Evolutionary conservation across 345 rosid genomes (phyloP).

Genomic region (Hypericum androsaemum): DNA sequence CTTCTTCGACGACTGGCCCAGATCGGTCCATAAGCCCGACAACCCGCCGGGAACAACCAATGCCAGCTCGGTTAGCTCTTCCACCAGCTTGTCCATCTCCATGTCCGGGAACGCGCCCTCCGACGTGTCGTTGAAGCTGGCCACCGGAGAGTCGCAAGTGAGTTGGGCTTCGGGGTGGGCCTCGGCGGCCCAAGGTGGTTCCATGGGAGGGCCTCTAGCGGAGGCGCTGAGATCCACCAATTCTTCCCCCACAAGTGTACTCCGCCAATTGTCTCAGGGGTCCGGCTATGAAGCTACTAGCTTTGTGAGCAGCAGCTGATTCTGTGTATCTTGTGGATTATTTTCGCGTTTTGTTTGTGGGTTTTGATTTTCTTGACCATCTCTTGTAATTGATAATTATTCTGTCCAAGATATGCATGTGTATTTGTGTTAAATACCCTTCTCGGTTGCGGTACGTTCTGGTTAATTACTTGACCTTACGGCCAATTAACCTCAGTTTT

Average conservation of each 20-base stretch:
- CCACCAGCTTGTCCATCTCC: slow-evolving; percentile 60
- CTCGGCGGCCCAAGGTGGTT: slow-evolving; percentile 26
- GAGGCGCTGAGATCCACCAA: slow-evolving; percentile 71
- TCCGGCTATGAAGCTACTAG: slow-evolving; percentile 27
- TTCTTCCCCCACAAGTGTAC: slow-evolving; percentile 71
- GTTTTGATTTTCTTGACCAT: too few relatives aligned
- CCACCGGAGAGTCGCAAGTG: slow-evolving; percentile 35
- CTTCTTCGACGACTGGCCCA: slow-evolving; percentile 89
- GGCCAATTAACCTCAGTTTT: too few relatives aligned
- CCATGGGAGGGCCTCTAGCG: slow-evolving; percentile 87
- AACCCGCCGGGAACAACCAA: slow-evolving; percentile 20
- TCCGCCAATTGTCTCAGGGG: slow-evolving; percentile 47
- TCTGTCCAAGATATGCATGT: too few relatives aligned
- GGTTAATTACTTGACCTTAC: too few relatives aligned
- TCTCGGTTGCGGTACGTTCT: too few relatives aligned
- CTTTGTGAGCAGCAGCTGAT: slow-evolving; percentile 3
- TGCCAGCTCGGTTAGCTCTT: slow-evolving; percentile 26
- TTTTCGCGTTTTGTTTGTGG: too few relatives aligned
- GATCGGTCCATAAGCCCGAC: slow-evolving; percentile 39
- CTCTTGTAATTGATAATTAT: too few relatives aligned
- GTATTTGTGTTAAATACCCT: too few relatives aligned
- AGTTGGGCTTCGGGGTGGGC: slow-evolving; percentile 59
- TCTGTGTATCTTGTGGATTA: too few relatives aligned
- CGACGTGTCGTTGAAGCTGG: slow-evolving; percentile 71
- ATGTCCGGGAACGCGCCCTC: slow-evolving; percentile 63